Percentiles rank a stretch among this genome's conserved stretches.
phyloP scores from a whole-genome alignment of 495 filamentous ascomycete genomes.

The Trichoderma reesei region DNA sequence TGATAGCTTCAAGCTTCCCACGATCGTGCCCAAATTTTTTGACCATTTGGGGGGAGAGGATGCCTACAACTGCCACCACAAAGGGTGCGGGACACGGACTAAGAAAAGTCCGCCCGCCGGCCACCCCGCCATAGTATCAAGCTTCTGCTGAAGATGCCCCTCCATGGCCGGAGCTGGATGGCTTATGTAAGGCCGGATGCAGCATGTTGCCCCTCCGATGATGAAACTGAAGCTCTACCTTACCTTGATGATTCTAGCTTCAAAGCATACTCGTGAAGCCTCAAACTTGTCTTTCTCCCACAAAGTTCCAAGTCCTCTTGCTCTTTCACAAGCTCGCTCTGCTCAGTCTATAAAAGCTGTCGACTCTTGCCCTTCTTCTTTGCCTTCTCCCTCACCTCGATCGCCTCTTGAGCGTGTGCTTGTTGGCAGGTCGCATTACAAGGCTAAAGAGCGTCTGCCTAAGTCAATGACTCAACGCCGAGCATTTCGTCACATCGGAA shows the following conservation, averaged over 20 bases:
- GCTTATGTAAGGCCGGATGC: too few relatives aligned
- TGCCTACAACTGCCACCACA: neutral
- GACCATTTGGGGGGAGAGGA: neutral
- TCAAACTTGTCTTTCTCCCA: too few relatives aligned
- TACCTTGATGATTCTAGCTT: too few relatives aligned
- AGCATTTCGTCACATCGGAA: constrained; percentile 17
- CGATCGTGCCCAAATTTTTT: constrained; percentile 6
- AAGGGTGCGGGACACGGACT: constrained; percentile 7
- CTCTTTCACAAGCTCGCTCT: too few relatives aligned
- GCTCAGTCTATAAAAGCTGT: too few relatives aligned
- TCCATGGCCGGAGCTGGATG: neutral
- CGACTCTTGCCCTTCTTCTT: too few relatives aligned
- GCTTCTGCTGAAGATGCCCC: neutral
- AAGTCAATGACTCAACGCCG: constrained; percentile 16
- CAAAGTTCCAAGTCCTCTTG: too few relatives aligned
- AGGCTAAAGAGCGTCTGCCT: neutral
- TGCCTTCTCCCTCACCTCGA: too few relatives aligned
- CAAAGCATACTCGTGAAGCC: too few relatives aligned
- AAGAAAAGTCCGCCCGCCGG: constrained; percentile 4
- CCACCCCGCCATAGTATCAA: constrained; percentile 5
- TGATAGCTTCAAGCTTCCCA: constrained; percentile 3
- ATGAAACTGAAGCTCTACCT: too few relatives aligned
- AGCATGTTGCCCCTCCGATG: constrained; percentile 1
- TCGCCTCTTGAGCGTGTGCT: too few relatives aligned
- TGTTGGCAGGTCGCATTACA: too few relatives aligned